These are phyloP conservation scores for Ceratocystis diversiconidia DNA, from an alignment of 2,329 filamentous ascomycete genomes.

Conservation along the genomic window DNA sequence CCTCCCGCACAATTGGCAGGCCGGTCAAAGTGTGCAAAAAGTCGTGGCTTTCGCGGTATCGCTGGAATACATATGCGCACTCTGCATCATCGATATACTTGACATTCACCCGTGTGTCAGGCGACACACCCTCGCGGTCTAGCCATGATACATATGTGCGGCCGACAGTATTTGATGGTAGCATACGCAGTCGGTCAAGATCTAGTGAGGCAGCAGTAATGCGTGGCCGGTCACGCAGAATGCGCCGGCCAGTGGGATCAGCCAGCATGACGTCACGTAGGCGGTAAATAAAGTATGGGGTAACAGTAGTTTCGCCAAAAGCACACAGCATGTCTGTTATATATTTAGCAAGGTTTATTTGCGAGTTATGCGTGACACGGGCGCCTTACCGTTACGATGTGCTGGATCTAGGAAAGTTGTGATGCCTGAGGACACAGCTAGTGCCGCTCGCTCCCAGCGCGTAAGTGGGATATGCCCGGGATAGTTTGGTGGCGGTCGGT, in stretches of 20 bases:
- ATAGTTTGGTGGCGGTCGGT: slow-evolving; percentile 76
- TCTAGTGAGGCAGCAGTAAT: slow-evolving; percentile 62
- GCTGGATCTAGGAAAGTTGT: slow-evolving; percentile 54
- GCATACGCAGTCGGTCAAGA: slow-evolving; percentile 52
- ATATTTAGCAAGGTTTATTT: no score
- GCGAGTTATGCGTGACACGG: no score
- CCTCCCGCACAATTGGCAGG: slow-evolving; percentile 80
- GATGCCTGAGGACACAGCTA: slow-evolving; percentile 52
- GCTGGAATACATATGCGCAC: slow-evolving; percentile 96
- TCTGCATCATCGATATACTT: slow-evolving; percentile 90
- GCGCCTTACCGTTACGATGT: slow-evolving; percentile 53
- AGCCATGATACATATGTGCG: slow-evolving; percentile 77
- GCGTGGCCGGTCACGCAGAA: slow-evolving; percentile 77
- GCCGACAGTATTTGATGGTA: slow-evolving; percentile 64
- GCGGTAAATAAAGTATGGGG: slow-evolving; percentile 86
- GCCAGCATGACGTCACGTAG: slow-evolving; percentile 86
- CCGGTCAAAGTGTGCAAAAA: slow-evolving; percentile 95
- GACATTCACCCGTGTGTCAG: slow-evolving; percentile 70
- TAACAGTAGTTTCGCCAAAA: slow-evolving; percentile 85
- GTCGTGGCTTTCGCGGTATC: slow-evolving; percentile 93
- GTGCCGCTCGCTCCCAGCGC: slow-evolving; percentile 54
- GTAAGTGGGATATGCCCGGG: slow-evolving; percentile 86
- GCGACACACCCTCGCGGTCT: slow-evolving; percentile 84
- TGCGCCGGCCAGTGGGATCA: slow-evolving; percentile 69
- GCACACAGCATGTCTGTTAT: slow-evolving; percentile 73